These are phyloP conservation scores for Gastrodia elata DNA, from an alignment of 106 monocot species.

Conservation along the genomic window DNA sequence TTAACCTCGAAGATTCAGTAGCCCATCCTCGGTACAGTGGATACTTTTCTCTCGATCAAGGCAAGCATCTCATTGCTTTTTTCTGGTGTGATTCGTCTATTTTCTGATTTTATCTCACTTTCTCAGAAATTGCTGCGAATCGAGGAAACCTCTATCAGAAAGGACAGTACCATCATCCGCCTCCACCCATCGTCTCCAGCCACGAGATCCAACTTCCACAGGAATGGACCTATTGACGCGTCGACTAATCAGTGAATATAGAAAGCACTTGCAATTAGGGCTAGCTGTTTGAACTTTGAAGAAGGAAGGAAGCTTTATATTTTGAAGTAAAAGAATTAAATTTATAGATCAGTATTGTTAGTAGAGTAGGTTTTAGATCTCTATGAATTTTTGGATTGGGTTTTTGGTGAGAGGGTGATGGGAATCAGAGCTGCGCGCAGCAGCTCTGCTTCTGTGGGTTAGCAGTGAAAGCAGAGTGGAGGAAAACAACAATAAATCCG, in stretches of 20 bases:
- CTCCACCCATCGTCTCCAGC: not conserved
- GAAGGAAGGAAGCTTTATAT: not conserved
- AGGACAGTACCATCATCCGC: not conserved
- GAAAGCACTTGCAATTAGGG: not conserved
- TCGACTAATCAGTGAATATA: not conserved
- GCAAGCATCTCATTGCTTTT: conserved; percentile 7
- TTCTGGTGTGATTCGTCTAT: accelerated
- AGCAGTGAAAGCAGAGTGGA: not conserved
- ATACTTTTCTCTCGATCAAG: conserved; percentile 26
- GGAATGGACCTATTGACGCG: conserved; percentile 15
- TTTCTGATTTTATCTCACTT: not conserved
- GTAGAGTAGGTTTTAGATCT: not conserved
- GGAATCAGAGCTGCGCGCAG: not conserved
- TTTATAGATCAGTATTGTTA: not conserved
- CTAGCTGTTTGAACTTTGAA: not conserved
- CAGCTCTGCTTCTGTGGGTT: not conserved
- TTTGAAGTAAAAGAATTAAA: not conserved
- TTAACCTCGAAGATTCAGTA: conserved; percentile 26
- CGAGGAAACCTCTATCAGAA: not conserved
- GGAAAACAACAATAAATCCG: not conserved
- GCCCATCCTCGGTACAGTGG: conserved; percentile 13
- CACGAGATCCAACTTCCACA: conserved; percentile 4
- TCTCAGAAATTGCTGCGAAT: not conserved
- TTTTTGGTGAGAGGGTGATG: not conserved
- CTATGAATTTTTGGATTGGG: not conserved